Conservation (phyloP, 2,329 filamentous ascomycete genomes). For the Fusarium sp. region DNA sequence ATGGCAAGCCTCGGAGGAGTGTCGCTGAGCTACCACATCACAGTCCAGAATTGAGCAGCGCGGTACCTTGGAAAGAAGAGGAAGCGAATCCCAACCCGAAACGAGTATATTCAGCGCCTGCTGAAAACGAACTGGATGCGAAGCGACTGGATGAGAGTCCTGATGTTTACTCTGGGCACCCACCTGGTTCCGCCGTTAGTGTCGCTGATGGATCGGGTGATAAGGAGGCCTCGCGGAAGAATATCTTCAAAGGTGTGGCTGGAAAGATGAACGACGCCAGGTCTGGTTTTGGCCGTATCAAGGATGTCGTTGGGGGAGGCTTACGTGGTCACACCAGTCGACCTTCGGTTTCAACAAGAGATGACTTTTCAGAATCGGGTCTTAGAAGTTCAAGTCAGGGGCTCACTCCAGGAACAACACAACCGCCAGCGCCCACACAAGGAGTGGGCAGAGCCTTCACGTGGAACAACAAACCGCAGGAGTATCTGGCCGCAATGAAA, state of each 20-base stretch:
- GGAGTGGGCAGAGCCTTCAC: slow-evolving; percentile 63
- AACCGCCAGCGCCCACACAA: slow-evolving; percentile 47
- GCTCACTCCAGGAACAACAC: slow-evolving; percentile 38
- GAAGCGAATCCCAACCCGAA: slow-evolving; percentile 51
- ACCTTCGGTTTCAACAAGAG: slow-evolving; percentile 59
- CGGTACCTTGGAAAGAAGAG: slow-evolving; percentile 67
- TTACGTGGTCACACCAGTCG: slow-evolving; percentile 63
- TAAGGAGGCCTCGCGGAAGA: slow-evolving; percentile 68
- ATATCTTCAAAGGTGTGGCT: slow-evolving; percentile 81
- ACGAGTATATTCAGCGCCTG: slow-evolving; percentile 60
- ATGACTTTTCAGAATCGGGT: slow-evolving; percentile 57
- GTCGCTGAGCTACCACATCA: slow-evolving; percentile 57
- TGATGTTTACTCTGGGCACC: slow-evolving; percentile 54
- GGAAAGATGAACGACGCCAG: slow-evolving; percentile 82
- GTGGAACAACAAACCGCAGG: slow-evolving; percentile 71
- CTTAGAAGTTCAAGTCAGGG: slow-evolving; percentile 14
- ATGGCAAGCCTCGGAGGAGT: slow-evolving; percentile 82
- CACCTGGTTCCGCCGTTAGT: slow-evolving; percentile 57
- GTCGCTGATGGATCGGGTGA: slow-evolving; percentile 60
- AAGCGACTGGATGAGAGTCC: slow-evolving; percentile 58
- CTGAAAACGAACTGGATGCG: slow-evolving; percentile 61
- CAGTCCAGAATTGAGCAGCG: slow-evolving; percentile 56
- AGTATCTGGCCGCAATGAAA: slow-evolving; percentile 59
- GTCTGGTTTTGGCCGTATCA: slow-evolving; percentile 84
- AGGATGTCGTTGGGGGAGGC: slow-evolving; percentile 78